These are phyloP conservation scores for Aspergillus ibericus DNA, from an alignment of 2,329 filamentous ascomycete genomes.

Conservation along the genomic window DNA sequence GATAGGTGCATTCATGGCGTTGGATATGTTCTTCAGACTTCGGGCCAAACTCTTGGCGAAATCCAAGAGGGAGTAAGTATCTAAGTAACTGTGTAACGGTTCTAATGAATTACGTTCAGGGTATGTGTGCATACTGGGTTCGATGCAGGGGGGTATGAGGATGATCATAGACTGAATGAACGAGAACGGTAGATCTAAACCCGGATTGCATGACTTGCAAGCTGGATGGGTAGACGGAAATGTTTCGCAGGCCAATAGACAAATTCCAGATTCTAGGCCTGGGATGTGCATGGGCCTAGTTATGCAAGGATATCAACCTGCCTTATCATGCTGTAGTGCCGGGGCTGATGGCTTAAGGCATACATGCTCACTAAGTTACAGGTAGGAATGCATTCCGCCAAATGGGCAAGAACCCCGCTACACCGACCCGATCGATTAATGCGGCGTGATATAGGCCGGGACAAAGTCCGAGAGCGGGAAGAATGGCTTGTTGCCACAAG, in stretches of 20 bases:
- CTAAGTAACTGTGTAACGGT: not conserved
- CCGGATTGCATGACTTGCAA: not conserved
- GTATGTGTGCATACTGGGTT: not conserved
- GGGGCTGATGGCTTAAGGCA: not conserved
- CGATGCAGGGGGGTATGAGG: not conserved
- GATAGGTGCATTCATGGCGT: conserved; percentile 38
- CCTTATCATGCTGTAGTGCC: not conserved
- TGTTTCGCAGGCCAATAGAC: not conserved
- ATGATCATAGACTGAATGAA: not conserved
- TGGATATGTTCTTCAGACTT: conserved; percentile 41
- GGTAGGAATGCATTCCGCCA: not conserved
- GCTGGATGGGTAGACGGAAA: not conserved
- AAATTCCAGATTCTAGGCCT: not conserved
- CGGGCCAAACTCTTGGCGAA: conserved; percentile 27
- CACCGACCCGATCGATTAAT: not conserved
- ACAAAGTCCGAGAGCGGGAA: not conserved
- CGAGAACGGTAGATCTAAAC: not conserved
- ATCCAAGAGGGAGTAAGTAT: conserved; percentile 30
- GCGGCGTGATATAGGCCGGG: not conserved
- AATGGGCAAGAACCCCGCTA: not conserved
- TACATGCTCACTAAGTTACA: not conserved
- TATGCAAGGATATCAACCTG: not conserved
- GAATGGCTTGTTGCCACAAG: not conserved
- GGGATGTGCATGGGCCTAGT: not conserved
- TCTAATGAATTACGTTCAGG: not conserved